Evolutionary conservation across 2,329 filamentous ascomycete species (phyloP).

Genomic region (Periconia sp.): DNA sequence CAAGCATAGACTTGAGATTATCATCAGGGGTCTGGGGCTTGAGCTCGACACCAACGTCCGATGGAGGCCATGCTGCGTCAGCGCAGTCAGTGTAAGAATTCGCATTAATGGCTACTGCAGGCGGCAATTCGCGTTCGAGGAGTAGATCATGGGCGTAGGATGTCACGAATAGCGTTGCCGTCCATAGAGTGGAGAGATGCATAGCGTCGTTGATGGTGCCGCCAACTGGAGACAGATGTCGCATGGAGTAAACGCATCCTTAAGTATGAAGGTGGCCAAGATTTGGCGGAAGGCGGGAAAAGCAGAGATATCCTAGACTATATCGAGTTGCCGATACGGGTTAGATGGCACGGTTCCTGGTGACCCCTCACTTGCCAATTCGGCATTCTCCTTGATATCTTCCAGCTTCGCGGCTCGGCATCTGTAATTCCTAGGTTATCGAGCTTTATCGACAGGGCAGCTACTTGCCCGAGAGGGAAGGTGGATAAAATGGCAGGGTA

Average conservation of each 20-base stretch:
- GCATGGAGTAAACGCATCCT: not conserved
- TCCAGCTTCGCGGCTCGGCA: slow-evolving; percentile 31
- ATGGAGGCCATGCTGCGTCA: slow-evolving; percentile 51
- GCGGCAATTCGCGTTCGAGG: slow-evolving; percentile 31
- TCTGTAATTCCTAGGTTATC: slow-evolving; percentile 17
- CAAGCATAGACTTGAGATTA: slow-evolving; percentile 48
- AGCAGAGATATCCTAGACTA: not conserved
- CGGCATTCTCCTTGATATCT: slow-evolving; percentile 12
- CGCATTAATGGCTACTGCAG: slow-evolving; percentile 38
- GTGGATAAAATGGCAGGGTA: too few species aligned
- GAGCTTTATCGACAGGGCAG: slow-evolving; percentile 25
- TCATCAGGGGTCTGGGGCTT: slow-evolving; percentile 50
- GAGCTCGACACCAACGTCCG: slow-evolving; percentile 44
- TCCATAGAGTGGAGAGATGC: slow-evolving; percentile 19
- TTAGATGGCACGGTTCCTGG: slow-evolving; percentile 23
- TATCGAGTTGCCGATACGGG: slow-evolving; percentile 33
- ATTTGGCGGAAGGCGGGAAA: slow-evolving; percentile 8
- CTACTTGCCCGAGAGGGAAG: slow-evolving; percentile 35
- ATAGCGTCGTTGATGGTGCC: slow-evolving; percentile 16
- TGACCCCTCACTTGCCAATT: slow-evolving; percentile 14
- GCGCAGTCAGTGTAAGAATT: slow-evolving; percentile 40
- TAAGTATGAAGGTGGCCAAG: not conserved
- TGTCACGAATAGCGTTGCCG: slow-evolving; percentile 22
- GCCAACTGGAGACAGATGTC: too few species aligned
- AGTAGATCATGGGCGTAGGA: slow-evolving; percentile 33